Evolutionary conservation across 257 asterid genomes (phyloP).

Genomic region (Solanum virginianum): DNA sequence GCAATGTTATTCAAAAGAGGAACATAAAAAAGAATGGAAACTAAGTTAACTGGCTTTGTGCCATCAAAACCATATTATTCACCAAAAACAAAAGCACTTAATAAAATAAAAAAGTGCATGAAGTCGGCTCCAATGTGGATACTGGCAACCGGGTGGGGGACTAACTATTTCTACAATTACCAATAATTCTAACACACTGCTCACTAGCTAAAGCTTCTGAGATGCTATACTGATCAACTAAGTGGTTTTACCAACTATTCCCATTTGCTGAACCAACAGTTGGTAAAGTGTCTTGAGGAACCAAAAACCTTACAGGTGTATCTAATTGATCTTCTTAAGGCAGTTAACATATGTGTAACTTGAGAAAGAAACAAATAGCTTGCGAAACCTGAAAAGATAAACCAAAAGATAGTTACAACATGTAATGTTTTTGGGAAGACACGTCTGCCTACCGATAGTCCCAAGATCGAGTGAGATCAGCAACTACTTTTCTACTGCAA

Average conservation of each 20-base stretch:
- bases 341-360: slow-evolving; percentile 75
- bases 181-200: not conserved
- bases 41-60: not conserved
- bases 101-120: not conserved
- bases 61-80: not conserved
- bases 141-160: not conserved
- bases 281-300: not conserved
- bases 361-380: slow-evolving; percentile 74
- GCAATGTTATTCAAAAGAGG: not conserved
- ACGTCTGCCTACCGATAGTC: not conserved
- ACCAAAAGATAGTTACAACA: not conserved
- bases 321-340: slow-evolving; percentile 35
- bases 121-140: not conserved
- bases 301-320: not conserved
- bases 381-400: slow-evolving; percentile 63
- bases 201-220: not conserved
- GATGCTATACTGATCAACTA: not conserved
- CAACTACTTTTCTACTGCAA: not conserved
- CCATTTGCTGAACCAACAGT: not conserved
- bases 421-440: not conserved
- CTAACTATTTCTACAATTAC: not conserved
- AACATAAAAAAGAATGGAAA: not conserved
- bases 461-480: not conserved
- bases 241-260: not conserved
- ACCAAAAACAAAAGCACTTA: not conserved